Evolutionary conservation across 2,329 filamentous ascomycete genomes (phyloP), one percentile per base, ranked within the genome.

Genomic region (Thielaviopsis ethacetica): DNA sequence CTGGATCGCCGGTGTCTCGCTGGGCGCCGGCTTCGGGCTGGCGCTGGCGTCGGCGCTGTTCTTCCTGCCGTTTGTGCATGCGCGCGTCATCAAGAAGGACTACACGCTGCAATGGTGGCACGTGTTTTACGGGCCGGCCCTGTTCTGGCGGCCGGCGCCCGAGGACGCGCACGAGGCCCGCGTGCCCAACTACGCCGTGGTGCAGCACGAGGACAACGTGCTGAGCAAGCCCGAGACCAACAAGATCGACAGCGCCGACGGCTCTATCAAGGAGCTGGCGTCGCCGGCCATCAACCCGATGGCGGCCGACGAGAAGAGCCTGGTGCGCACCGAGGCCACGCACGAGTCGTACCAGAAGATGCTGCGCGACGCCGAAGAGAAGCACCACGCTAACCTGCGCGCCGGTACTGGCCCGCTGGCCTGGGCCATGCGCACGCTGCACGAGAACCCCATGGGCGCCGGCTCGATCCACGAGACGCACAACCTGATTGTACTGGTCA

Each of bases 401-500:
- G 73, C 79, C 69, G 77, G 75, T 60, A 72, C 73, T 1, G 85
- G 86, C 26, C 85, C 84, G 56, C 76, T 91, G n/a, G 87, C 83
- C 65, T 91, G 87, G 87, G 88, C 85, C 44, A 87, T 91, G 84
- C 85, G 87, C 65, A 80, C 76, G 56, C 82, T 91, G 21, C 85
- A 81, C 67, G 76, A 86, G 66, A 86, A 90, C 74, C 85, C 81
- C 54, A 79, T 88, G 71, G 84, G 84, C 19, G 69, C 82, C 19
- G 88, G 87, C 57, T 76, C 83, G 66, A 78, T 91, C 63, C 88
- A 91, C 72, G 87, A 91, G 72, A 65, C 77, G 21, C 74, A 82
- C 71, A 91, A 91, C 76, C 72, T 90, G 62, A 78, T 76, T 67
- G 77, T 78, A 56, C 61, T 83, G 22, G 27, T 75, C 62, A 84